Percentiles rank a stretch among this genome's conserved stretches.
phyloP scores from a whole-genome alignment of 306 rosid species.

The Carpinus viminea region DNA sequence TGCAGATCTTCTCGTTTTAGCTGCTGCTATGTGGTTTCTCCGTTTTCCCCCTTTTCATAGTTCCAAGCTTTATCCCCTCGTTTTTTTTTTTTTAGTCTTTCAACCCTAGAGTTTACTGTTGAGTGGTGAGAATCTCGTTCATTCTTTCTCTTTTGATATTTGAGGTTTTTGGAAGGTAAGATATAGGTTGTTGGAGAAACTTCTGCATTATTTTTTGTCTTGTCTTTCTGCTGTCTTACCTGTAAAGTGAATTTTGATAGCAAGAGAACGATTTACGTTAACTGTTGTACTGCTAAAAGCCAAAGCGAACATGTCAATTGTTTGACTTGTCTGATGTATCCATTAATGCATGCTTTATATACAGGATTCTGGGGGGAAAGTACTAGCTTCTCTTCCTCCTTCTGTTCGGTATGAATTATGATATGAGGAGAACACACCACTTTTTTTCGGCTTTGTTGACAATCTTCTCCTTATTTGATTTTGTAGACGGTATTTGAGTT shows the following conservation, averaged over 20 bases:
- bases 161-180: conserved; percentile 68
- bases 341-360: conserved; percentile 25
- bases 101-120: conserved; percentile 52
- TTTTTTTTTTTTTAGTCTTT: conserved; percentile 31
- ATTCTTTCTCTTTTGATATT: conserved; percentile 49
- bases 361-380: conserved; percentile 20
- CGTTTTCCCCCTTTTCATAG: conserved; percentile 44
- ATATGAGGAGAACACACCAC: not conserved
- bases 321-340: conserved; percentile 31
- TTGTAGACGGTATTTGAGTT: not conserved
- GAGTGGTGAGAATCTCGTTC: conserved; percentile 75
- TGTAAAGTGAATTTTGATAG: conserved; percentile 99
- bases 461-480: not conserved
- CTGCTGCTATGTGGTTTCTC: conserved; percentile 56
- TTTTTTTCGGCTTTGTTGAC: too few relatives aligned
- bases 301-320: conserved; percentile 36
- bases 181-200: conserved; percentile 74
- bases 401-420: too few relatives aligned
- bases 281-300: conserved; percentile 60
- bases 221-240: conserved; percentile 54
- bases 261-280: conserved; percentile 63
- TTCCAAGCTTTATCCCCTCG: conserved; percentile 42
- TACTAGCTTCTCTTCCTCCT: not conserved
- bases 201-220: conserved; percentile 34
- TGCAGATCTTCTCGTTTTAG: conserved; percentile 51